These are phyloP conservation scores for Pestalotiopsis sp. DNA, from an alignment of 2,329 filamentous ascomycete genomes.

Conservation along the genomic window DNA sequence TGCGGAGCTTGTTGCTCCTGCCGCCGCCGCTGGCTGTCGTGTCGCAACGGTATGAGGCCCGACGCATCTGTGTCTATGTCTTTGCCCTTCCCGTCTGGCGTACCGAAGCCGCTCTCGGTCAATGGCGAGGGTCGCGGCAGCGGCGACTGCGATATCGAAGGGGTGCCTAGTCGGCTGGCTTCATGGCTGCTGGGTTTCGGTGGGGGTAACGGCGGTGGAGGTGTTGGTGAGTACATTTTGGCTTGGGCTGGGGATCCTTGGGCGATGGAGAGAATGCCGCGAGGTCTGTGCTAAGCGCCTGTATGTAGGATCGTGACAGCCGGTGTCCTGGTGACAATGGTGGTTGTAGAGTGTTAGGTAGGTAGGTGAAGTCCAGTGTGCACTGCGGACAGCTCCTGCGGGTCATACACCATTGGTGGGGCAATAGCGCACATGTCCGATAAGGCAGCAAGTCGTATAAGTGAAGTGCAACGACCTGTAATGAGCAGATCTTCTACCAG, in stretches of 20 bases:
- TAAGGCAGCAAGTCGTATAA: too few species aligned
- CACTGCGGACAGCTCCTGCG: too few species aligned
- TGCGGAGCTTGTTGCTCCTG: slow-evolving; percentile 32
- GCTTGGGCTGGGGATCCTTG: not conserved
- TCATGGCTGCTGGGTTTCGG: slow-evolving; percentile 74
- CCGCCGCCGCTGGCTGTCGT: slow-evolving; percentile 29
- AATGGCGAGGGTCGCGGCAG: slow-evolving; percentile 45
- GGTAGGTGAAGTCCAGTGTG: too few species aligned
- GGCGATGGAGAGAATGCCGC: not conserved
- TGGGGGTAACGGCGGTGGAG: slow-evolving; percentile 68
- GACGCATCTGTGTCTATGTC: slow-evolving; percentile 27
- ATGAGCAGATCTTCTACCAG: too few species aligned
- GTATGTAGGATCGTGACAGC: not conserved
- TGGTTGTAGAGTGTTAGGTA: too few species aligned
- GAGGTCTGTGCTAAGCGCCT: not conserved
- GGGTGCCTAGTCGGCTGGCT: slow-evolving; percentile 67
- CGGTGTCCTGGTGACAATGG: too few species aligned
- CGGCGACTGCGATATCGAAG: slow-evolving; percentile 50
- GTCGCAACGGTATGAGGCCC: slow-evolving; percentile 30
- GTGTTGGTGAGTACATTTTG: slow-evolving; percentile 43
- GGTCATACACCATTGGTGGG: too few species aligned
- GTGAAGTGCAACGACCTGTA: too few species aligned
- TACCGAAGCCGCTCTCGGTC: slow-evolving; percentile 29
- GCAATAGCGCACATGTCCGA: too few species aligned
- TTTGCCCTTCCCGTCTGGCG: slow-evolving; percentile 25